Evolutionary conservation across 202 grass and related monocot genomes (phyloP).

Genomic region (Schoenoplectus triqueter): DNA sequence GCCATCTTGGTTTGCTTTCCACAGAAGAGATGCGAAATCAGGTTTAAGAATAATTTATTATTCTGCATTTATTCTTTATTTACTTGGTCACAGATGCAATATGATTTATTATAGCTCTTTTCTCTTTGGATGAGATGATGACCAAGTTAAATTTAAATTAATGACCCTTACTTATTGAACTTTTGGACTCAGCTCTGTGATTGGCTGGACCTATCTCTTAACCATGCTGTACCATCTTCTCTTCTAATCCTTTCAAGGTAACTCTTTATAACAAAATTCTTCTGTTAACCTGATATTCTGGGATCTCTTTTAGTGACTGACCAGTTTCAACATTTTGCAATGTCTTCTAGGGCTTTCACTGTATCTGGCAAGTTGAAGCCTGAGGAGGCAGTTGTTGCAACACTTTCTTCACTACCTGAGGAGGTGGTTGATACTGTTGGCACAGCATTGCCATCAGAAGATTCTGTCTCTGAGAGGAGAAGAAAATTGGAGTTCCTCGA

Average conservation of each 20-base stretch:
- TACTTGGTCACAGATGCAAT: constrained; percentile 28
- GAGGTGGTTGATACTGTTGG: constrained; percentile 99
- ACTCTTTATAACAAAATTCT: constrained; percentile 17
- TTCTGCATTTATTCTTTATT: constrained; percentile 40
- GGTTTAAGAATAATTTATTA: constrained; percentile 50
- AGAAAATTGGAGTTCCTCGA: constrained; percentile 96
- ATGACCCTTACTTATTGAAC: constrained; percentile 25
- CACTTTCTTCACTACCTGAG: constrained; percentile 95
- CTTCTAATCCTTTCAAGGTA: constrained; percentile 99
- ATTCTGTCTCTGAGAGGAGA: constrained; percentile 97
- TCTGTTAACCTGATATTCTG: background rate
- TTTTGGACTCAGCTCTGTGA: constrained; percentile 70
- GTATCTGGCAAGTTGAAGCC: constrained; percentile 97
- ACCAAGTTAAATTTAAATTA: constrained; percentile 15
- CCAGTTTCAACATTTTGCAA: constrained; percentile 23
- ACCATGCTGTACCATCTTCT: constrained; percentile 90
- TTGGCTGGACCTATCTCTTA: constrained; percentile 97
- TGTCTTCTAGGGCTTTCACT: constrained; percentile 76
- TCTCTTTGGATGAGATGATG: background rate
- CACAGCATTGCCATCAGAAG: constrained; percentile 94
- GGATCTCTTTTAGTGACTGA: background rate
- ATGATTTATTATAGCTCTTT: constrained; percentile 32
- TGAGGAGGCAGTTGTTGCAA: constrained; percentile 98
- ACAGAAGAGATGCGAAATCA: constrained; percentile 91
- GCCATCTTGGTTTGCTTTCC: constrained; percentile 81